phyloP scores from a whole-genome alignment of 805 yeast species.

The Candida cerambycidarum region DNA sequence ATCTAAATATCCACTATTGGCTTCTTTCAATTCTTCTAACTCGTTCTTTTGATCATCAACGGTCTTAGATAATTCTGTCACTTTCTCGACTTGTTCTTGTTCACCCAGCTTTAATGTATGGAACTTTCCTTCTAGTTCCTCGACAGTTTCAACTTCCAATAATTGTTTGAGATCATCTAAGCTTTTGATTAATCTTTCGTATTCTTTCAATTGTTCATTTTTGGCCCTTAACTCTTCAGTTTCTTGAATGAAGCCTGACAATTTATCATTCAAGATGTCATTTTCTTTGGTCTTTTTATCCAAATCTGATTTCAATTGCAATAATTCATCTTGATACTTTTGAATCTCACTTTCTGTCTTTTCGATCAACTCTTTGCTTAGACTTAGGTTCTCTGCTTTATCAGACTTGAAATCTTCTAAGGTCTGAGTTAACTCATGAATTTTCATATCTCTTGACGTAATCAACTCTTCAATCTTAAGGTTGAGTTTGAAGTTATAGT shows the following conservation, averaged over 20 bases:
- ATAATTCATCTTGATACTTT: constrained; percentile 6
- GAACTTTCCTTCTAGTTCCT: background rate
- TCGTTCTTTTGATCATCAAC: background rate
- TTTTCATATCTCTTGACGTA: constrained; percentile 11
- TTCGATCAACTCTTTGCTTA: constrained; percentile 3
- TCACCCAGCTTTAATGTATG: background rate
- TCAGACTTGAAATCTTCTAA: constrained; percentile 9
- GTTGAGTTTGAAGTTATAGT: constrained; percentile 11
- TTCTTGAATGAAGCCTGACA: background rate
- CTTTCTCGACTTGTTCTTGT: background rate
- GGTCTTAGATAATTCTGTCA: background rate
- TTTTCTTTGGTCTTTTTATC: constrained; percentile 5
- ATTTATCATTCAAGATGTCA: constrained; percentile 1
- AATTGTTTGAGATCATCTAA: background rate
- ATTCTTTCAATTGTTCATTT: background rate
- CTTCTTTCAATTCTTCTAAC: background rate
- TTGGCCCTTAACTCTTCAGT: background rate
- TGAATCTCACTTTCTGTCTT: constrained; percentile 4
- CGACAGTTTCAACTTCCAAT: constrained; percentile 1
- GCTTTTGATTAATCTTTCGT: background rate
- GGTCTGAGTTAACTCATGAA: constrained; percentile 8
- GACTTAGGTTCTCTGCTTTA: background rate
- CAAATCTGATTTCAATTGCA: background rate
- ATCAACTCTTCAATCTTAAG: constrained; percentile 13
- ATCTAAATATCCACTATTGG: constrained; percentile 1